Evolutionary conservation across 495 filamentous ascomycete genomes (phyloP).

Genomic region (Extremus antarcticus): DNA sequence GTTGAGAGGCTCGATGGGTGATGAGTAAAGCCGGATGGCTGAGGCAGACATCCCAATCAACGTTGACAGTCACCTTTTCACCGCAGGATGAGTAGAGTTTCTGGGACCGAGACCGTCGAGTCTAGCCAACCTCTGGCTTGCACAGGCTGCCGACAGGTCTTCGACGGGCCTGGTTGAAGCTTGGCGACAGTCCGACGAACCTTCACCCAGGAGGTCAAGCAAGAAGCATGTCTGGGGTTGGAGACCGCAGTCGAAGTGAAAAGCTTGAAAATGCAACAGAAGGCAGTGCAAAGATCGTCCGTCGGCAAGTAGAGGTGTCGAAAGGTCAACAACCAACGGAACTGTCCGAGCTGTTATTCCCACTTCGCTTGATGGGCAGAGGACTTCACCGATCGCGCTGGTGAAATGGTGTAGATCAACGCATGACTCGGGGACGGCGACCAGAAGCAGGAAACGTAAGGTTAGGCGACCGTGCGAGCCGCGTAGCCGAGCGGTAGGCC

Average conservation of each 20-base stretch:
- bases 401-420: too few species aligned
- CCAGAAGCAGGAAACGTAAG: too few species aligned
- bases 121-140: neutral
- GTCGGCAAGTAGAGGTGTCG: neutral
- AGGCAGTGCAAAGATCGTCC: neutral
- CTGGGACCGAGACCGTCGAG: neutral
- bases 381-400: too few species aligned
- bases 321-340: neutral
- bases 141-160: neutral
- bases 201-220: neutral
- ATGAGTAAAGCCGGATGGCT: neutral
- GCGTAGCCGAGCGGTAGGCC: neutral
- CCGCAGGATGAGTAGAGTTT: neutral
- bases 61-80: neutral
- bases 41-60: neutral
- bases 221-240: neutral
- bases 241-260: neutral
- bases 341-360: neutral
- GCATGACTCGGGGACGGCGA: too few species aligned
- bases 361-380: neutral
- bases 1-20: neutral
- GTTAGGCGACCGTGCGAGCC: too few species aligned
- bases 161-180: neutral
- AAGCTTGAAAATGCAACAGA: neutral
- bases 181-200: neutral